Conservation (phyloP, 164 flowering plant genomes). For the Tetrastigma voinierianum region DNA sequence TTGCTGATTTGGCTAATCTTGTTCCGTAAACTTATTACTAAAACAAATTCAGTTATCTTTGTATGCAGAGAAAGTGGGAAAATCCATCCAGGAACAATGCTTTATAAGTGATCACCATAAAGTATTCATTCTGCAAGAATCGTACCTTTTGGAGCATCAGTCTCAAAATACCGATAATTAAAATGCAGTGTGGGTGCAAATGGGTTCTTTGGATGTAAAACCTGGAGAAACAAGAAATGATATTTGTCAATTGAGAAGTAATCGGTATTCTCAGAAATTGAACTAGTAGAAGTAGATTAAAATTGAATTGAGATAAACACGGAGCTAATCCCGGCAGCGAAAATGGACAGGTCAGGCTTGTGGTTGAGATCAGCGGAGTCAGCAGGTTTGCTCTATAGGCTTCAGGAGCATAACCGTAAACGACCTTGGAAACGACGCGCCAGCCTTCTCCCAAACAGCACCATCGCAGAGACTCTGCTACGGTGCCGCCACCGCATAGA, state of each 20-base stretch:
- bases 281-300: background rate
- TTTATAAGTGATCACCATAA: background rate
- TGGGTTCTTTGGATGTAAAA: slow-evolving; percentile 95
- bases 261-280: no score
- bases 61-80: no score
- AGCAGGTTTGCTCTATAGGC: slow-evolving; percentile 84
- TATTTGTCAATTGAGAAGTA: no score
- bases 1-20: no score
- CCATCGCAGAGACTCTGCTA: slow-evolving; percentile 98
- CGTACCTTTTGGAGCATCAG: slow-evolving; percentile 85
- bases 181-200: slow-evolving; percentile 96
- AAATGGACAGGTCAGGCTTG: slow-evolving; percentile 83
- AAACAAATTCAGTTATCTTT: no score
- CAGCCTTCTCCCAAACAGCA: slow-evolving; percentile 90
- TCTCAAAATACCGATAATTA: slow-evolving; percentile 95
- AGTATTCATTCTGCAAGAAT: background rate
- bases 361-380: slow-evolving; percentile 10
- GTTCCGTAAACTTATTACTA: no score
- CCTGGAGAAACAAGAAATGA: slow-evolving; percentile 43
- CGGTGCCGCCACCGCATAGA: slow-evolving; percentile 96
- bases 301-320: slow-evolving; percentile 25
- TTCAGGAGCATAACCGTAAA: slow-evolving; percentile 98
- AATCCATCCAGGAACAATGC: no score
- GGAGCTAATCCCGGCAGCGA: slow-evolving; percentile 97
- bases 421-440: slow-evolving; percentile 98